A percentile compares a stretch with the other conserved stretches of the same genome.
Evolutionary conservation across 1,284 basidiomycete genomes (phyloP).

Genomic region (Xanthoconium separans): DNA sequence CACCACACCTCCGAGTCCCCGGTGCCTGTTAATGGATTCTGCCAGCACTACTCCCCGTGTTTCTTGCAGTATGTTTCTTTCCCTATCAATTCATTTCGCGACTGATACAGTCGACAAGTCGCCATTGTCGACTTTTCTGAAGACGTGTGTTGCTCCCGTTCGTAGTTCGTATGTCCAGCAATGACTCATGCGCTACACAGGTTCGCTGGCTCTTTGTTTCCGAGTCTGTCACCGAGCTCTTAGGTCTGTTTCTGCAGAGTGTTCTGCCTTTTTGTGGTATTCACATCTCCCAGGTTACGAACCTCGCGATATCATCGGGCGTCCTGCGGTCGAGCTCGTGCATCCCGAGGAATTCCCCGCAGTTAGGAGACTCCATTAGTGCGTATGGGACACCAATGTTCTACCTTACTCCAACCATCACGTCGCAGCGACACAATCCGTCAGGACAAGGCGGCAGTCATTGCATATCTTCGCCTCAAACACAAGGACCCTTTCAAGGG

Average conservation of each 20-base stretch:
- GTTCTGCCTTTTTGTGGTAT: neutral
- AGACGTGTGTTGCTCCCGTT: slow-evolving; percentile 42
- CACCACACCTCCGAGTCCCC: neutral
- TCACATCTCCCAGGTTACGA: slow-evolving; percentile 54
- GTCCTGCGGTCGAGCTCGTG: slow-evolving; percentile 65
- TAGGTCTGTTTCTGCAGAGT: slow-evolving; percentile 45
- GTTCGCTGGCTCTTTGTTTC: slow-evolving; percentile 71
- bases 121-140: slow-evolving; percentile 74
- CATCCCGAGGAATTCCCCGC: slow-evolving; percentile 72
- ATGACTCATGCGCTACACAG: slow-evolving; percentile 33
- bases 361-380: slow-evolving; percentile 68
- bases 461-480: slow-evolving; percentile 70
- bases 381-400: neutral
- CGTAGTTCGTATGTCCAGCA: neutral
- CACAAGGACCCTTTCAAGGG: slow-evolving; percentile 74
- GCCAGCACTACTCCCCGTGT: slow-evolving; percentile 47
- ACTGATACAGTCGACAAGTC: slow-evolving; percentile 42
- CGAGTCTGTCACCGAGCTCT: slow-evolving; percentile 66
- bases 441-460: slow-evolving; percentile 71
- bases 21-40: slow-evolving; percentile 30
- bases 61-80: slow-evolving; percentile 61
- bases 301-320: slow-evolving; percentile 63
- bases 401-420: neutral
- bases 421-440: slow-evolving; percentile 61
- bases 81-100: neutral